Base-by-base conservation (phyloP, 2,329 filamentous ascomycete genomes). In the Zymoseptoria pseudotritici region DNA sequence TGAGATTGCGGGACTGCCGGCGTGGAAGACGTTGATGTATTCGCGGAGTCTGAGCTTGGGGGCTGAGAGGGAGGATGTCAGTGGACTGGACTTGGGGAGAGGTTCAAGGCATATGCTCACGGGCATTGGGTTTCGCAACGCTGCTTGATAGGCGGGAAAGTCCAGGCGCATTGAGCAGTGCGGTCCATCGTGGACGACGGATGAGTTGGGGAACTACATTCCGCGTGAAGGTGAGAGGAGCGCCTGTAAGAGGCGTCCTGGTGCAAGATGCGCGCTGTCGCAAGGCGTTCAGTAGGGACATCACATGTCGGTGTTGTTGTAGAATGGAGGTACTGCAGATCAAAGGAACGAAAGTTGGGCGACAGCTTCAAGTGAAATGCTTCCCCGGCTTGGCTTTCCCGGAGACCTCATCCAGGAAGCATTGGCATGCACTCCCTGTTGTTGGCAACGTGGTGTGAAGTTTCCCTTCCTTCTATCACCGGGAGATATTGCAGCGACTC, bases 1-100 rank as follows among this genome's bases (percentile, higher is more conserved):
- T 6, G 85, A 83, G 29, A 83, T 87, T 60, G 83, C 81, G 8
- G 81, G 80, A 0, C 84, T 87, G 56, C 90, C 89, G 57, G 86
- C 86, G 75, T 91, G 88, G 73, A 90, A 95, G 63, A 95, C 50
- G 66, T 91, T 80, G 26, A 92, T 70, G 13, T 77, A 77, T 63
- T 84, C 80, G 0, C 85, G 83, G 60, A 82, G 81, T 36, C 74
- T 80, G 17, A 57, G 21, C 13, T 57, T 53, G 22, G 46, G 13
- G 10, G 42, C 52, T 20, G 21, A 5, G 9, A 21, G 24, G 29
- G 8, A 22, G 20, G 52, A 13, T 8, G 26, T 21, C 36, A 29
- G 31, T 24, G 46, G 50, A 20, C 2, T 36, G 24, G 17, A 21
- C 17, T 22, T 5, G 31, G 36, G 36, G 36, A 29, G 29, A 19